Evolutionary conservation across 2,329 filamentous ascomycete species (phyloP).

Genomic region (Aspergillus viridinutans): DNA sequence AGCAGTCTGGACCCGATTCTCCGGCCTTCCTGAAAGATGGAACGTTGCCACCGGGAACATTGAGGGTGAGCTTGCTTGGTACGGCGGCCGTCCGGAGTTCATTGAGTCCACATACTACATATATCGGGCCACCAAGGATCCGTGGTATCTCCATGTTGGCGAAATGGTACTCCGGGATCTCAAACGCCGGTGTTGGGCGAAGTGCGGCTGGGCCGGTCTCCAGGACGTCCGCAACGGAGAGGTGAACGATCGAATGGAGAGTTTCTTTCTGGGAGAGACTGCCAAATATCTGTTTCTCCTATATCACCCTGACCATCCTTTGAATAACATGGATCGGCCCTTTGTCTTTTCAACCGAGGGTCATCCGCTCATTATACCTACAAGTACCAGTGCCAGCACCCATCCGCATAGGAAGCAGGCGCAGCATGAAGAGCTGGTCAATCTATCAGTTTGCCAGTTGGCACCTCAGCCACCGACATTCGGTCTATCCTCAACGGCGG

Average conservation of each 20-base stretch:
- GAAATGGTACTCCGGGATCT: slow-evolving; percentile 94
- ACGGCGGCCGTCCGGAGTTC: slow-evolving; percentile 92
- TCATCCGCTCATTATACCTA: slow-evolving; percentile 82
- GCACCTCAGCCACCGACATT: slow-evolving; percentile 59
- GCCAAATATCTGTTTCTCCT: slow-evolving; percentile 92
- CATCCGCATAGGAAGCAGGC: slow-evolving; percentile 10
- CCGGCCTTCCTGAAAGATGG: slow-evolving; percentile 92
- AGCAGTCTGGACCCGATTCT: slow-evolving; percentile 89
- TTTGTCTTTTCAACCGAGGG: slow-evolving; percentile 96
- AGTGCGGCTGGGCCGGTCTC: slow-evolving; percentile 89
- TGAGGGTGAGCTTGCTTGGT: slow-evolving; percentile 86
- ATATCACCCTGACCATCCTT: slow-evolving; percentile 77
- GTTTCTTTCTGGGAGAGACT: slow-evolving; percentile 95
- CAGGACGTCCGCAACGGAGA: slow-evolving; percentile 79
- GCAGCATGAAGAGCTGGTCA: slow-evolving; percentile 6
- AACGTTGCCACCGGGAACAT: slow-evolving; percentile 78
- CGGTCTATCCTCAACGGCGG: slow-evolving; percentile 73
- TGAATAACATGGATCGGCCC: slow-evolving; percentile 80
- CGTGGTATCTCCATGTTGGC: slow-evolving; percentile 92
- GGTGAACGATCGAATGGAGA: slow-evolving; percentile 93
- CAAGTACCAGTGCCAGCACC: slow-evolving; percentile 25
- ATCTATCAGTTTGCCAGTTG: slow-evolving; percentile 60
- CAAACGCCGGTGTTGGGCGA: slow-evolving; percentile 78
- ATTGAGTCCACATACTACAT: slow-evolving; percentile 95
- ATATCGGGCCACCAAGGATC: slow-evolving; percentile 89